These are phyloP conservation scores for Wolfiporia cocos DNA, from an alignment of 1,284 basidiomycete species.

Conservation along the genomic window DNA sequence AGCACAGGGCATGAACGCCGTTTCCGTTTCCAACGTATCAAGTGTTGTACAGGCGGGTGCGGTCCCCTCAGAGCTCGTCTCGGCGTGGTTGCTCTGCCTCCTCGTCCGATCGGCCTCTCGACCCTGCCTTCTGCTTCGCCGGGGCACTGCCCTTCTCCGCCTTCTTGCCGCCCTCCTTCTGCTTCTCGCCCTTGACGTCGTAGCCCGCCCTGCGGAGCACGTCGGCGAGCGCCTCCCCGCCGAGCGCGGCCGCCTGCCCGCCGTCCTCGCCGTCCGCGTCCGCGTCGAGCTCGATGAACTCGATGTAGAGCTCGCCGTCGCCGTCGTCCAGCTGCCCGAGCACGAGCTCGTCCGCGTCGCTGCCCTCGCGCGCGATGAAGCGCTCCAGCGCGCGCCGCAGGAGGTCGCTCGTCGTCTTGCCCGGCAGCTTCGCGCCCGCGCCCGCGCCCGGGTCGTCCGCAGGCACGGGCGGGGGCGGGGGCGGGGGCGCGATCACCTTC, in stretches of 20 bases:
- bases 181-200: slow-evolving; percentile 27
- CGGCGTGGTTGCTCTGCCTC: slow-evolving; percentile 22
- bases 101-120: slow-evolving; percentile 11
- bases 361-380: slow-evolving; percentile 27
- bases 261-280: slow-evolving; percentile 14
- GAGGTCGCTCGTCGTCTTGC: slow-evolving; percentile 16
- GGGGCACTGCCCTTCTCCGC: slow-evolving; percentile 14
- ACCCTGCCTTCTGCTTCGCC: slow-evolving; percentile 16
- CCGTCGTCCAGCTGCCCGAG: slow-evolving; percentile 34
- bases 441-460: slow-evolving; percentile 4
- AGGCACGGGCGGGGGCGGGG: slow-evolving; percentile 12
- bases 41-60: background rate
- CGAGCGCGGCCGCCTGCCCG: slow-evolving; percentile 22
- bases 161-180: slow-evolving; percentile 14
- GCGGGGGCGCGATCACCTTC: slow-evolving; percentile 43
- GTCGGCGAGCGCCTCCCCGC: slow-evolving; percentile 31
- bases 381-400: slow-evolving; percentile 32
- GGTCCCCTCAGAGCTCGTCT: slow-evolving; percentile 33
- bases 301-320: slow-evolving; percentile 50
- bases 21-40: too few relatives aligned
- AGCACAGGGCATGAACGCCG: too few relatives aligned
- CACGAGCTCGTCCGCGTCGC: slow-evolving; percentile 29
- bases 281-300: slow-evolving; percentile 34
- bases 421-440: slow-evolving; percentile 5
- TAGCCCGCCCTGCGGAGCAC: slow-evolving; percentile 35